Base-by-base conservation (phyloP, 257 asterid species). In the Solanum medicagineum region DNA sequence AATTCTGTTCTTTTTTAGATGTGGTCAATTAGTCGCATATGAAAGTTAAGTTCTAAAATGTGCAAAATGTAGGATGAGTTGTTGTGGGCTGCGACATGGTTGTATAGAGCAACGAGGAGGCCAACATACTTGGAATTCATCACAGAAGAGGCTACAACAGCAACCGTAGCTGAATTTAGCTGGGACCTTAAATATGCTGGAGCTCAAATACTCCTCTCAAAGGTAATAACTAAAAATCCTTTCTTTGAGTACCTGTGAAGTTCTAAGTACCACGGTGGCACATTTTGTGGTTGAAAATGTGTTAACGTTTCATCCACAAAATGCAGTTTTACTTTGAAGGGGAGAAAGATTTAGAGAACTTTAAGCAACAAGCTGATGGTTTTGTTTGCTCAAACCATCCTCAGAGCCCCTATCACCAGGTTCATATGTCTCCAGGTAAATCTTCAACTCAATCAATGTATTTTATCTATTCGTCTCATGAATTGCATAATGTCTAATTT, bases 11-110 rank as follows among this genome's bases (percentile, higher is more conserved):
- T 17, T 47, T 51, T 83, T 26, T 29, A 44, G 60, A 19, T 24
- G 29, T 29, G 32, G 59, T 7, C 54, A 45, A 68, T 84, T 66
- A 84, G 51, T 84, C 32, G 20, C 20, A 60, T 56, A 56, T 70
- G 70, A 19, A 73, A 44, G 20, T 45, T 22, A 49, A 8, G 22
- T 68, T 69, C 44, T 24, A 24, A 77, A 24, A 24, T 49, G 62
- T 24, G 45, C 45, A 19, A 22, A 79, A 22, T 88, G 84, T 89
- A 95, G 98, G 99, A 95, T 84, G 99, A 95, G 90, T 77, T 95
- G 85, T 54, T 95, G 77, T 94, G 99, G 99, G 98, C 98, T 71
- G 97, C 98, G 74, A 89, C 99, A 63, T 95, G 99, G 98, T 94
- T 95, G 6, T 92, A 90, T 86, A 87, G 36, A 8, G 97, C 95